Evolutionary conservation across 345 rosid genomes (phyloP), one percentile per base, ranked within the genome.

Genomic region (Alliaria petiolata): DNA sequence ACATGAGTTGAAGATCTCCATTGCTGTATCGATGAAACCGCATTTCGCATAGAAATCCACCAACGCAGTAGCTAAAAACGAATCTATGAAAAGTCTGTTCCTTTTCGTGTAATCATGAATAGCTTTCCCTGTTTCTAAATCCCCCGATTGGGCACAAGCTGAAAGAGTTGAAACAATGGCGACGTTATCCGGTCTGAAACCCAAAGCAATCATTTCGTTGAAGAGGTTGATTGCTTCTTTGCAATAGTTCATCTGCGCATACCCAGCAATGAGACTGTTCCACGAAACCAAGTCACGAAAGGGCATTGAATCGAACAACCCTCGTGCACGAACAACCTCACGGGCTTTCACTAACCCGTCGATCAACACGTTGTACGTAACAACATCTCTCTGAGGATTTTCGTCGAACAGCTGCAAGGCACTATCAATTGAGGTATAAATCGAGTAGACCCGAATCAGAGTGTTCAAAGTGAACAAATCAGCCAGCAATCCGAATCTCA

Each of bases 161-260:
- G 96, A 90, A 26, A 90, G 90, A 65, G 84, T 81, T n/a, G 95
- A 85, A 31, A 88, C 92, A 72, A 90, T 68, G 0, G 92, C 84
- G 1, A 82, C 28, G 38, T 86, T 84, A 40, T 88, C 87, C 2
- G 87, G 92, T 53, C 33, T 69, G 22, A 85, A 5, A 20, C 69
- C 78, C 4, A 56, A 76, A 70, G 7, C 80, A 57, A 81, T 71
- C 92, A 88, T 84, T n/a, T 50, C 67, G 60, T 73, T 10, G 31
- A 88, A 88, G 39, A 90, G 59, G 1, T 60, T 63, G 53, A 88
- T 78, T 3, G 92, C 89, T 67, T 86, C 83, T 49, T 69, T 36
- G 19, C 76, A 79, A 16, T 56, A 67, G 16, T 78, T 77, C 73
- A 69, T 38, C 26, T 76, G 86, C 1, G 87, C 85, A 56, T 84